Evolutionary conservation across 2,329 filamentous ascomycete genomes (phyloP).

Genomic region (Ceratocystiopsis brevicomis): DNA sequence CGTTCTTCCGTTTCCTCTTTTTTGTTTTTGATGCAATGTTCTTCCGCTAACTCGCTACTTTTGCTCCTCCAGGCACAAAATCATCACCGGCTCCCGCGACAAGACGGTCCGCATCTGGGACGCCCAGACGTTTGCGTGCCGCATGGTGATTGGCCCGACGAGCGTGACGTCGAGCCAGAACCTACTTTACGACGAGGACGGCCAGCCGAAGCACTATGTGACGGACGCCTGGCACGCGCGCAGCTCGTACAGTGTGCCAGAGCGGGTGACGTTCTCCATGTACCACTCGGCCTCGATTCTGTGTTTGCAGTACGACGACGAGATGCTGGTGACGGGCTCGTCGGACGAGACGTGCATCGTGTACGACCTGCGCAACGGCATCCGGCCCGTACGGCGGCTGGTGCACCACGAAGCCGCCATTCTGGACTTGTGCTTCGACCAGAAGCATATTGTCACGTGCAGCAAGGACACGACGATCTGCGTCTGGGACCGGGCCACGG

Average conservation of each 20-base stretch:
- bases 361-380: slow-evolving; percentile 65
- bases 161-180: slow-evolving; percentile 35
- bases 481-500: slow-evolving; percentile 77
- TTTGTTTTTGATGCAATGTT: neutral
- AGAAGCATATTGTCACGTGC: slow-evolving; percentile 85
- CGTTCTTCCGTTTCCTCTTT: slow-evolving; percentile 17
- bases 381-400: slow-evolving; percentile 62
- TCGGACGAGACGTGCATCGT: slow-evolving; percentile 85
- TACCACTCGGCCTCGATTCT: slow-evolving; percentile 87
- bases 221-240: slow-evolving; percentile 19
- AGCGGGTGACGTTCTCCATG: slow-evolving; percentile 33
- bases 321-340: slow-evolving; percentile 85
- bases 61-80: slow-evolving; percentile 40
- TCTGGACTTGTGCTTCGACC: slow-evolving; percentile 82
- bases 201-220: slow-evolving; percentile 34
- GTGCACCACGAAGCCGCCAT: slow-evolving; percentile 70
- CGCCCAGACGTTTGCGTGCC: slow-evolving; percentile 70
- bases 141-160: slow-evolving; percentile 67
- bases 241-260: slow-evolving; percentile 28
- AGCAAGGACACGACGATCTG: slow-evolving; percentile 91
- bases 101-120: slow-evolving; percentile 95
- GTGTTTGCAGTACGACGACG: slow-evolving; percentile 83
- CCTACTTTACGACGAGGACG: slow-evolving; percentile 33
- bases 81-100: slow-evolving; percentile 90
- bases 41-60: too few relatives aligned